phyloP scores from a whole-genome alignment of 2,329 filamentous ascomycete species.

The Colletotrichum abscissum region DNA sequence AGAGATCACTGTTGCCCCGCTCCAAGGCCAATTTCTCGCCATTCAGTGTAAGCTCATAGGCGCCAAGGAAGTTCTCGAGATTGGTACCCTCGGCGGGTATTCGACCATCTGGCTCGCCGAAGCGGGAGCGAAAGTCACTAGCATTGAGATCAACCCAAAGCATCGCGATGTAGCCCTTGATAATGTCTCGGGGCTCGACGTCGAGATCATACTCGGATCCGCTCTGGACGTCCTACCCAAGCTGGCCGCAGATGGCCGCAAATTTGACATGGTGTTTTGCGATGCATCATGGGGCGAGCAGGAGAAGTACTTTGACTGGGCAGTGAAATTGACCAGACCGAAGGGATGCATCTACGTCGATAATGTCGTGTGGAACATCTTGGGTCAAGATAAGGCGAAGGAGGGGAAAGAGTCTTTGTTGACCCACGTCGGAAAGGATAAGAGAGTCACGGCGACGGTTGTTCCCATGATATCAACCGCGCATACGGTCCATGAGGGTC shows the following conservation, averaged over 20 bases:
- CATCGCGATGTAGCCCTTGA: slow-evolving; percentile 57
- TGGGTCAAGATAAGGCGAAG: slow-evolving; percentile 5
- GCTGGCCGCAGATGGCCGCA: slow-evolving; percentile 52
- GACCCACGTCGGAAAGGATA: slow-evolving; percentile 39
- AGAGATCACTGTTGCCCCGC: slow-evolving; percentile 48
- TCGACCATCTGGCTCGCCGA: slow-evolving; percentile 63
- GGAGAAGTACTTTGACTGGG: slow-evolving; percentile 59
- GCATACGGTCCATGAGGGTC: background rate
- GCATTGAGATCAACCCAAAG: slow-evolving; percentile 59
- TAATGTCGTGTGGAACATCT: slow-evolving; percentile 56
- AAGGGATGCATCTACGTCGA: slow-evolving; percentile 59
- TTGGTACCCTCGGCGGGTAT: slow-evolving; percentile 67
- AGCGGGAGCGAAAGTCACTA: slow-evolving; percentile 56
- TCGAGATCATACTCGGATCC: slow-evolving; percentile 57
- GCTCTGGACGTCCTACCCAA: slow-evolving; percentile 52
- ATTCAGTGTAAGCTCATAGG: slow-evolving; percentile 49
- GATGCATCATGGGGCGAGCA: slow-evolving; percentile 64
- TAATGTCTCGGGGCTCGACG: slow-evolving; percentile 55
- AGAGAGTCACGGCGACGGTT: slow-evolving; percentile 41
- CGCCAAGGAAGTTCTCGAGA: slow-evolving; percentile 58
- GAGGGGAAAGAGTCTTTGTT: slow-evolving; percentile 36
- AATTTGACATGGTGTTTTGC: slow-evolving; percentile 63
- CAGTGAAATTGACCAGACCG: slow-evolving; percentile 51
- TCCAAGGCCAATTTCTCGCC: slow-evolving; percentile 51
- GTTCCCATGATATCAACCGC: slow-evolving; percentile 36